Percentiles rank a stretch among this genome's conserved stretches.
phyloP scores from a whole-genome alignment of 2,329 filamentous ascomycete genomes.

The Coleophoma crateriformis region DNA sequence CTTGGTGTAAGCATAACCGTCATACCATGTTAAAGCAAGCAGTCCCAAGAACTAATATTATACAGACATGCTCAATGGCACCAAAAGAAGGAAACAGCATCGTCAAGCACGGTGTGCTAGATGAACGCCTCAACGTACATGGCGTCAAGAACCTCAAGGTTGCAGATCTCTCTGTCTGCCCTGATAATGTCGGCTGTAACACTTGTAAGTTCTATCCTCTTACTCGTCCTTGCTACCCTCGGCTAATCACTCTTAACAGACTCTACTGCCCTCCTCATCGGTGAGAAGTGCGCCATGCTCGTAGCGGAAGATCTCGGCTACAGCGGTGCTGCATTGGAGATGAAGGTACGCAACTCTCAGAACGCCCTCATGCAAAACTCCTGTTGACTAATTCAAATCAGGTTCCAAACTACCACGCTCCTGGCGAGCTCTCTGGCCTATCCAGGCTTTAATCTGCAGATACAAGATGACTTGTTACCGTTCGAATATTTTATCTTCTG shows the following conservation, averaged over 20 bases:
- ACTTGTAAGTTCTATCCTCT: constrained; percentile 35
- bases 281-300: constrained; percentile 68
- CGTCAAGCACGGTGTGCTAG: constrained; percentile 73
- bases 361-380: background rate
- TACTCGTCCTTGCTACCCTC: background rate
- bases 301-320: constrained; percentile 71
- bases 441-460: background rate
- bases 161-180: constrained; percentile 70
- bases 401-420: constrained; percentile 2
- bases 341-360: constrained; percentile 49
- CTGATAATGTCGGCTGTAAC: constrained; percentile 71
- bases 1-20: constrained; percentile 38
- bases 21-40: background rate
- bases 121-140: constrained; percentile 73
- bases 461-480: too few species aligned
- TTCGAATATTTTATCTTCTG: too few species aligned
- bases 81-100: constrained; percentile 72
- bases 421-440: background rate
- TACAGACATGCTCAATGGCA: constrained; percentile 68
- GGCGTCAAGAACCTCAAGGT: constrained; percentile 75
- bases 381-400: background rate
- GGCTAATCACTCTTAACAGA: constrained; percentile 36
- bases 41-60: background rate
- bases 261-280: constrained; percentile 67
- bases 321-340: constrained; percentile 65